A percentile compares a stretch with the other conserved stretches of the same genome.
Evolutionary conservation across 106 monocot genomes (phyloP).

Genomic region (Acanthochlamys bracteata): DNA sequence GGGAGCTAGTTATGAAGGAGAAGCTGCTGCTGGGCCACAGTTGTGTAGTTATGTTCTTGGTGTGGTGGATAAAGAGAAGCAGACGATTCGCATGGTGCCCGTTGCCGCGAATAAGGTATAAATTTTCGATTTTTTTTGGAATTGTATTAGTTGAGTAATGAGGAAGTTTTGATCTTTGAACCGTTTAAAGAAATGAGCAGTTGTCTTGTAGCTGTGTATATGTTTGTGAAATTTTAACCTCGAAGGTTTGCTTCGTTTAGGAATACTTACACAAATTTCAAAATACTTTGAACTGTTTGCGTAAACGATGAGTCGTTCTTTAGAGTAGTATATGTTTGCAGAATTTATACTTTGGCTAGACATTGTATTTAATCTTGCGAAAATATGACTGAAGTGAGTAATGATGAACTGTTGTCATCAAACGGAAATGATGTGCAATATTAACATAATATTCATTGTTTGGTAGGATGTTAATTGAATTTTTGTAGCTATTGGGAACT

Average conservation of each 20-base stretch:
- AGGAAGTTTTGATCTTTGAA: neutral
- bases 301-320: too few relatives aligned
- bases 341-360: too few relatives aligned
- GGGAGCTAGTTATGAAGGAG: slow-evolving; percentile 70
- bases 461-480: neutral
- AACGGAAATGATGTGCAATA: too few relatives aligned
- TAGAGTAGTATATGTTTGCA: too few relatives aligned
- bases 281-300: neutral
- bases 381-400: too few relatives aligned
- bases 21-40: slow-evolving; percentile 53
- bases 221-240: neutral
- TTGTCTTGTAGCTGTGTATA: neutral
- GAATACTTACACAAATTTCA: neutral
- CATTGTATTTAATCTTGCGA: too few relatives aligned
- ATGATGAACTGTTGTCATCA: too few relatives aligned
- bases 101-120: slow-evolving; percentile 80
- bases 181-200: neutral
- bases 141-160: neutral
- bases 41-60: slow-evolving; percentile 68
- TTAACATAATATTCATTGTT: too few relatives aligned
- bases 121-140: neutral
- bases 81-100: slow-evolving; percentile 59
- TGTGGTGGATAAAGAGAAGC: slow-evolving; percentile 74
- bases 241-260: too few relatives aligned
- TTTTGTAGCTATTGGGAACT: neutral